These are phyloP conservation scores for Capronia epimyces DNA, from an alignment of 2,329 filamentous ascomycete genomes.

Conservation along the genomic window DNA sequence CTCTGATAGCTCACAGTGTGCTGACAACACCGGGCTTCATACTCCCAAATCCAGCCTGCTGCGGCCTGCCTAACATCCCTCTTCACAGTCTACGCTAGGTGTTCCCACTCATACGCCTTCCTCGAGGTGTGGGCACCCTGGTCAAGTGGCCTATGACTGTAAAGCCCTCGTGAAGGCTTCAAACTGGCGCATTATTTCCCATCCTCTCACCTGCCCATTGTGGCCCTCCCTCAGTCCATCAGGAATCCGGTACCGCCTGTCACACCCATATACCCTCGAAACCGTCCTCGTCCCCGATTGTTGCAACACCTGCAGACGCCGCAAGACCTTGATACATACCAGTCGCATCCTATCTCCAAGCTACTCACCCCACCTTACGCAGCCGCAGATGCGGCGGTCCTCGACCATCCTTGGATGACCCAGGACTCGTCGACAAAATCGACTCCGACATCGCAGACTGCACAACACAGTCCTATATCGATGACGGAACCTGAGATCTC, in stretches of 20 bases:
- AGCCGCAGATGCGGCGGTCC: slow-evolving; percentile 19
- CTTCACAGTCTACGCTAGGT: neutral
- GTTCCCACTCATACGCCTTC: neutral
- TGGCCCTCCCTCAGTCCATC: slow-evolving; percentile 8
- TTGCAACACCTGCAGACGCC: slow-evolving; percentile 9
- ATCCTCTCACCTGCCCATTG: slow-evolving; percentile 8
- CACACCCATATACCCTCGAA: slow-evolving; percentile 2
- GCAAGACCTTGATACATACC: slow-evolving; percentile 8
- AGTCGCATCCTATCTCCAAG: slow-evolving; percentile 4
- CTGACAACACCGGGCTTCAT: neutral
- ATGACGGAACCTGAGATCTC: slow-evolving; percentile 23
- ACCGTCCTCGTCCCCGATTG: neutral
- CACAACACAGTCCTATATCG: slow-evolving; percentile 24
- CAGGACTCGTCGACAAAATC: slow-evolving; percentile 24
- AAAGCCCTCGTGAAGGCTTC: slow-evolving; percentile 11
- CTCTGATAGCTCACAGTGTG: neutral
- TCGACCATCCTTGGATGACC: slow-evolving; percentile 20
- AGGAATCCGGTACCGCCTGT: neutral
- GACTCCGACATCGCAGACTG: slow-evolving; percentile 23
- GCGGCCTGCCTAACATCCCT: neutral
- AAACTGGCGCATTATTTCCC: slow-evolving; percentile 23
- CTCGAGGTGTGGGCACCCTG: neutral
- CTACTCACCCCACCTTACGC: slow-evolving; percentile 24
- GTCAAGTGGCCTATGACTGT: slow-evolving; percentile 3
- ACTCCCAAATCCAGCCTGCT: neutral